phyloP scores from a whole-genome alignment of 2,329 filamentous ascomycete genomes.

The Bimuria novae-zelandiae region DNA sequence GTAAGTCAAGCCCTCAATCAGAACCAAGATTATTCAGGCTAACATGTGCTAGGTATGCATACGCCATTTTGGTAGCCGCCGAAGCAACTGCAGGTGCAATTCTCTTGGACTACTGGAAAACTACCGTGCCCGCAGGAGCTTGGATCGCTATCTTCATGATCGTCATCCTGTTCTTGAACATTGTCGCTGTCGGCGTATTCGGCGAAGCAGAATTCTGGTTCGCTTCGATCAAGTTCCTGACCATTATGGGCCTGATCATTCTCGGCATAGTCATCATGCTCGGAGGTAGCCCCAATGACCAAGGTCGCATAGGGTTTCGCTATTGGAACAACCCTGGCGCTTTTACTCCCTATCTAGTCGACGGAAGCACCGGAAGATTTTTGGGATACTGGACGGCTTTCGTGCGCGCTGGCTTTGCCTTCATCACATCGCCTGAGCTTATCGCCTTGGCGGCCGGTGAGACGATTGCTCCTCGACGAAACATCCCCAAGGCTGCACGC shows the following conservation, averaged over 20 bases:
- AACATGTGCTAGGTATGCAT: conserved; percentile 34
- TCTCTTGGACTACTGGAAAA: conserved; percentile 43
- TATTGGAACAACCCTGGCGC: conserved; percentile 73
- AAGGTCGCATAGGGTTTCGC: conserved; percentile 58
- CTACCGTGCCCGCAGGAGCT: conserved; percentile 36
- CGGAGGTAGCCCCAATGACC: conserved; percentile 41
- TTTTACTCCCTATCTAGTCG: conserved; percentile 52
- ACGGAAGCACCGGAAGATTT: conserved; percentile 63
- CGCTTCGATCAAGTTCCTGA: conserved; percentile 55
- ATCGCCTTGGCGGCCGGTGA: conserved; percentile 42
- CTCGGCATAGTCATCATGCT: conserved; percentile 44
- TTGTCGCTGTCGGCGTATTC: conserved; percentile 41
- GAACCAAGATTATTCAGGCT: too few species aligned
- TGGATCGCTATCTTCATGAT: conserved; percentile 46
- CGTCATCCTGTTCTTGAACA: conserved; percentile 42
- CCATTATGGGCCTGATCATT: conserved; percentile 43
- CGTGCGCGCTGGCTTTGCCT: conserved; percentile 55
- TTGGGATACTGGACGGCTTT: conserved; percentile 62
- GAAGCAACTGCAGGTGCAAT: conserved; percentile 41
- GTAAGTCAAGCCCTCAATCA: too few species aligned
- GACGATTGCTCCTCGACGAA: conserved; percentile 41
- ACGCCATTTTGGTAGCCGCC: conserved; percentile 42
- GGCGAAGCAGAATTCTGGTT: conserved; percentile 59
- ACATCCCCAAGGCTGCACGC: conserved; percentile 59
- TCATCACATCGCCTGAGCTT: conserved; percentile 46